A percentile compares a stretch with the other conserved stretches of the same genome.
These are phyloP conservation scores for Aspergillus terreus DNA, from an alignment of 2,329 filamentous ascomycete species.

Conservation along the genomic window DNA sequence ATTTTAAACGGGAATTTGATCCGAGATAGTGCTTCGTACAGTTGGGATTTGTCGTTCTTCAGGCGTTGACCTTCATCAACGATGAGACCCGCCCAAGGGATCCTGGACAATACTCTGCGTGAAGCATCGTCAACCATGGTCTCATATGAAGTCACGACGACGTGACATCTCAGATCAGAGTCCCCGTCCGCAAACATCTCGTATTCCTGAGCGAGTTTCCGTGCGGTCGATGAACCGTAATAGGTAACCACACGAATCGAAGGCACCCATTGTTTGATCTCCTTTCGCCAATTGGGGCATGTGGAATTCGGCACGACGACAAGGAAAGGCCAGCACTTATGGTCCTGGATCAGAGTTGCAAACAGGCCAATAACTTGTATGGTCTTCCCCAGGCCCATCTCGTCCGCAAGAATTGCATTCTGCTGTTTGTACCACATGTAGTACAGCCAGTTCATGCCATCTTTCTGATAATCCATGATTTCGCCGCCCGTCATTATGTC, in stretches of 20 bases:
- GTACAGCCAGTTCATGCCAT: slow-evolving; percentile 92
- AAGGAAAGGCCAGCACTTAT: slow-evolving; percentile 83
- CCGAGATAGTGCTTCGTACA: slow-evolving; percentile 70
- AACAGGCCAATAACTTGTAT: slow-evolving; percentile 87
- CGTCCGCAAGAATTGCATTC: slow-evolving; percentile 90
- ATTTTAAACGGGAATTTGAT: slow-evolving; percentile 80
- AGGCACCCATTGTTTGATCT: slow-evolving; percentile 92
- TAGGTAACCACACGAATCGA: slow-evolving; percentile 85
- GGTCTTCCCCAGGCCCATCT: slow-evolving; percentile 98
- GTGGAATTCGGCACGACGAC: slow-evolving; percentile 93
- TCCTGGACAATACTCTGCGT: slow-evolving; percentile 60
- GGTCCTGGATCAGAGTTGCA: slow-evolving; percentile 65
- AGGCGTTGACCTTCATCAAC: slow-evolving; percentile 94
- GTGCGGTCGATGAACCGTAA: slow-evolving; percentile 71
- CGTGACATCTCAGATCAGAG: slow-evolving; percentile 74
- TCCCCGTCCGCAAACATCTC: slow-evolving; percentile 71
- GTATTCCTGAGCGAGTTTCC: slow-evolving; percentile 73
- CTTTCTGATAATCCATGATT: slow-evolving; percentile 89
- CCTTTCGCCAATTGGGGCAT: slow-evolving; percentile 94
- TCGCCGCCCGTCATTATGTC: slow-evolving; percentile 69
- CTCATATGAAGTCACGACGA: slow-evolving; percentile 94
- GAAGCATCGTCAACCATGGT: slow-evolving; percentile 72
- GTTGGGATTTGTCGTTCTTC: slow-evolving; percentile 83
- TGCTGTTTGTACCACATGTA: slow-evolving; percentile 79
- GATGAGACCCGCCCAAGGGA: slow-evolving; percentile 83